Percentiles rank a stretch among this genome's conserved stretches.
Evolutionary conservation across 768 basidiomycete species (phyloP).

Genomic region (Brasilioporus rufonigricans): DNA sequence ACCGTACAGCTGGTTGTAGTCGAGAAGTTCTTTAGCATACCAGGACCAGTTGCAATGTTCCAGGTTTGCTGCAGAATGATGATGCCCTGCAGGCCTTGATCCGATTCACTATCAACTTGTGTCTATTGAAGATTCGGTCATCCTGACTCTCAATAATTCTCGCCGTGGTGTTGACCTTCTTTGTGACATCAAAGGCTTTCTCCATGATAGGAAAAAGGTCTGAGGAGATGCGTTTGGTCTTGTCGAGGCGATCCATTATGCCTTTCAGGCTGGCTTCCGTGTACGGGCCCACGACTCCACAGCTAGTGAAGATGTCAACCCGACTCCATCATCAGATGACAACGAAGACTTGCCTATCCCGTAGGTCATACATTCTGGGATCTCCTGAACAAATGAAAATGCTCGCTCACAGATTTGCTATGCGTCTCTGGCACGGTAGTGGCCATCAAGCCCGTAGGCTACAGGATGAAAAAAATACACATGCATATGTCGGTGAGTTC

Average conservation of each 20-base stretch:
- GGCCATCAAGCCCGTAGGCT: too few species aligned
- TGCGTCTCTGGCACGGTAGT: constrained; percentile 5
- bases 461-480: background rate
- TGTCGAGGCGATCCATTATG: too few species aligned
- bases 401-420: constrained; percentile 15
- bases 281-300: constrained; percentile 14
- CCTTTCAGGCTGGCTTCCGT: too few species aligned
- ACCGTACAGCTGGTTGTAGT: constrained; percentile 1
- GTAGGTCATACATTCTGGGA: constrained; percentile 16
- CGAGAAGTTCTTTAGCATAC: constrained; percentile 8
- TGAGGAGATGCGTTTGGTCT: too few species aligned
- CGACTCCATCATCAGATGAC: background rate
- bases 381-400: constrained; percentile 17
- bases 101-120: constrained; percentile 6
- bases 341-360: constrained; percentile 9
- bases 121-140: constrained; percentile 1
- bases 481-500: constrained; percentile 17
- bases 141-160: constrained; percentile 1
- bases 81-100: constrained; percentile 9
- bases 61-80: constrained; percentile 17
- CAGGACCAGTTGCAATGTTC: constrained; percentile 12
- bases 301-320: too few species aligned
- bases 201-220: constrained; percentile 9
- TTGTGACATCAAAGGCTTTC: background rate
- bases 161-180: constrained; percentile 2